These are phyloP conservation scores for Barbarea vulgaris DNA, from an alignment of 345 rosid genomes.

Conservation along the genomic window DNA sequence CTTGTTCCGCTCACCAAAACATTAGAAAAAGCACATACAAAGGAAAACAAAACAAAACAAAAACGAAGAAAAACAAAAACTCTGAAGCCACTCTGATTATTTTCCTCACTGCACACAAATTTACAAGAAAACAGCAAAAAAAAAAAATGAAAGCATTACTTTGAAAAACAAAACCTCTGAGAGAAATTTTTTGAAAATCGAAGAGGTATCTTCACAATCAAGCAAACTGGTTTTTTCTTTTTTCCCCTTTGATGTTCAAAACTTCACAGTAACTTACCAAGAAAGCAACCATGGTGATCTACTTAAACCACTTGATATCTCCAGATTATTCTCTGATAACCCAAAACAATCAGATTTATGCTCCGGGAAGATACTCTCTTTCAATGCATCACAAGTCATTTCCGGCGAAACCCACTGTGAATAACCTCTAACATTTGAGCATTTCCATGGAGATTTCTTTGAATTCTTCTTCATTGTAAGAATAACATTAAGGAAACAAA, in stretches of 20 bases:
- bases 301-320: constrained; percentile 48
- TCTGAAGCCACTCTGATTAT: constrained; percentile 57
- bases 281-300: constrained; percentile 55
- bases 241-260: constrained; percentile 19
- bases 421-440: constrained; percentile 75
- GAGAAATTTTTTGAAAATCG: constrained; percentile 27
- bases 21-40: constrained; percentile 26
- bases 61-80: neutral
- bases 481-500: constrained; percentile 75
- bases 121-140: constrained; percentile 55
- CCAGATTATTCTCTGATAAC: constrained; percentile 44
- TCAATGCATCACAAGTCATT: constrained; percentile 59
- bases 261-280: constrained; percentile 48
- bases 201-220: constrained; percentile 42
- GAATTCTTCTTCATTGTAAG: constrained; percentile 45
- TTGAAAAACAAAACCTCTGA: constrained; percentile 19
- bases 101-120: constrained; percentile 69
- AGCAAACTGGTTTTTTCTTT: constrained; percentile 36
- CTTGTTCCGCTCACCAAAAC: constrained; percentile 35
- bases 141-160: constrained; percentile 40
- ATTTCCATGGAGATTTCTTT: constrained; percentile 67
- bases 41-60: neutral
- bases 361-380: constrained; percentile 60
- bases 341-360: constrained; percentile 69
- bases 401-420: constrained; percentile 76